These are phyloP conservation scores for Plasmodium reichenowi DNA, from an alignment of 169 alveolate genomes.

Conservation along the genomic window DNA sequence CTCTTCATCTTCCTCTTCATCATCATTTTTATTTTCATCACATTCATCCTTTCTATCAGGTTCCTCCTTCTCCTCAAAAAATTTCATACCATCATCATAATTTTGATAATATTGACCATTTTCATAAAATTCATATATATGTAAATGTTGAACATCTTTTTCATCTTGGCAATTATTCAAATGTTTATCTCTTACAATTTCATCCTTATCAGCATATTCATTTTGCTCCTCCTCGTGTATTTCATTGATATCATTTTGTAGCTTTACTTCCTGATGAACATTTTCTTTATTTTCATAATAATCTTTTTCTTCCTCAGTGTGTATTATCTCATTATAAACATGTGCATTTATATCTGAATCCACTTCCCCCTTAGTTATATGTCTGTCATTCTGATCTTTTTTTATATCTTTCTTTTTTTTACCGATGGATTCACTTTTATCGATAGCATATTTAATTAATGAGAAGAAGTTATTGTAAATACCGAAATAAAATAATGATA, in stretches of 20 bases:
- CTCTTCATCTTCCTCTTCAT: neutral
- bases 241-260: neutral
- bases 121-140: no score
- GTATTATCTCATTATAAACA: neutral
- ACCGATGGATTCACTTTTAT: constrained; percentile 19
- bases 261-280: neutral
- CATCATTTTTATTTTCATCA: neutral
- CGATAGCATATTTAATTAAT: constrained; percentile 64
- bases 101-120: no score
- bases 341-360: neutral
- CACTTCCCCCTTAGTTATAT: neutral
- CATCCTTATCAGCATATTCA: no score
- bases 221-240: neutral
- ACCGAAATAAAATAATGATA: constrained; percentile 61
- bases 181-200: no score
- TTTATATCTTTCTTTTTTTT: constrained; percentile 16
- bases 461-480: constrained; percentile 60
- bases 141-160: no score
- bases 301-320: neutral
- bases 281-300: neutral
- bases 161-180: no score
- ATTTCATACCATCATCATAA: no score
- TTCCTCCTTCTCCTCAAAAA: no score
- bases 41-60: neutral
- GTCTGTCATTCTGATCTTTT: neutral